Percentiles rank a stretch among this genome's conserved stretches.
phyloP scores from a whole-genome alignment of 441 rosid species.

The Populus trichocarpa region DNA sequence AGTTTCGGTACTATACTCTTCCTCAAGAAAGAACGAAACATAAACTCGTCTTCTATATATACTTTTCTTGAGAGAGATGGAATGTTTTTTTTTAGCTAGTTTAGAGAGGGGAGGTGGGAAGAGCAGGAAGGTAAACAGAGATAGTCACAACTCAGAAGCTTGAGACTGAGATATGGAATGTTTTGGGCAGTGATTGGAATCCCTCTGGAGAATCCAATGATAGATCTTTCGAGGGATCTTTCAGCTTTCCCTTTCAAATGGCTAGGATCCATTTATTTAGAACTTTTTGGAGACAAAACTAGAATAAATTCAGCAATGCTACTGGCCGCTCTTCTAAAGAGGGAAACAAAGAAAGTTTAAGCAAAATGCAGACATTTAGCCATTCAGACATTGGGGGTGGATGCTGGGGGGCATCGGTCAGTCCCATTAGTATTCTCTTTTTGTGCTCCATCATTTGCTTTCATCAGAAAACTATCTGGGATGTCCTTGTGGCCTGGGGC shows the following conservation, averaged over 20 bases:
- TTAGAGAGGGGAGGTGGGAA: not conserved
- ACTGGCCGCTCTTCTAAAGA: too few relatives aligned
- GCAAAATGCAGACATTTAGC: too few relatives aligned
- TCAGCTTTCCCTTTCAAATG: not conserved
- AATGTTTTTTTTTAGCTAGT: too few relatives aligned
- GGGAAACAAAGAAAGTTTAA: too few relatives aligned
- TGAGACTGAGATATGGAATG: not conserved
- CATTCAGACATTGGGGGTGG: too few relatives aligned
- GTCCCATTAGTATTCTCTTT: conserved; percentile 27
- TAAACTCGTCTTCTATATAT: not conserved
- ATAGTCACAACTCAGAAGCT: not conserved
- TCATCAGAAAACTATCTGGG: conserved; percentile 19
- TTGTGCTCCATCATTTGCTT: conserved; percentile 24
- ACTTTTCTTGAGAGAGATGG: conserved; percentile 1
- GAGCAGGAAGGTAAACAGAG: not conserved
- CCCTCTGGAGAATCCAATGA: not conserved
- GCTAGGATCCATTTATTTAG: not conserved
- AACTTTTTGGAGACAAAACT: not conserved
- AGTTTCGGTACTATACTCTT: not conserved
- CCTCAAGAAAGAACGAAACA: not conserved
- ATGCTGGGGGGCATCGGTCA: conserved; percentile 13
- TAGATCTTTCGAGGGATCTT: not conserved
- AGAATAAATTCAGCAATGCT: not conserved
- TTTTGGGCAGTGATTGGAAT: not conserved
- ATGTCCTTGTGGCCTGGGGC: conserved; percentile 22